phyloP scores from a whole-genome alignment of 805 yeast genomes.

The Candida namnaoensis region DNA sequence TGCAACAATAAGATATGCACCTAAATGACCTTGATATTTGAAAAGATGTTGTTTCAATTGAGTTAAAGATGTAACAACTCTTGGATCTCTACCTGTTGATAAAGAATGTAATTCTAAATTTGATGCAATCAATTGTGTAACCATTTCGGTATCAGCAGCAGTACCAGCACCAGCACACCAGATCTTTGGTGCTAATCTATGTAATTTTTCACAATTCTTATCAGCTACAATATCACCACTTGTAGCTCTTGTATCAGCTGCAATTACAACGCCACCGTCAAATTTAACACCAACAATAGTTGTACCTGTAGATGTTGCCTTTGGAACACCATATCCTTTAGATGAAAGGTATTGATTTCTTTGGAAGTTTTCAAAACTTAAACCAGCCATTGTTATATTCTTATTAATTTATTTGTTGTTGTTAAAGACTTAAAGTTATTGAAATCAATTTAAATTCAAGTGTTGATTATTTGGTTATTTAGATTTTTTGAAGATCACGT shows the following conservation, averaged over 20 bases:
- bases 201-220: conserved; percentile 94
- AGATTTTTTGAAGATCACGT: no score
- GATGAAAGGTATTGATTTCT: conserved; percentile 72
- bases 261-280: conserved; percentile 91
- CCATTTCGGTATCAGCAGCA: conserved; percentile 99
- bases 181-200: conserved; percentile 79
- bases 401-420: background rate
- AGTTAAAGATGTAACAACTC: conserved; percentile 90
- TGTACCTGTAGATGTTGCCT: conserved; percentile 97
- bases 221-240: conserved; percentile 96
- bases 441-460: background rate
- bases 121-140: conserved; percentile 85
- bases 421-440: background rate
- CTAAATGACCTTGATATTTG: conserved; percentile 95
- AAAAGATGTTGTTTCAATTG: conserved; percentile 91
- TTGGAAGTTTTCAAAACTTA: conserved; percentile 87
- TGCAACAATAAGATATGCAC: conserved; percentile 97
- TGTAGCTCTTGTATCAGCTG: conserved; percentile 98
- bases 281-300: conserved; percentile 96
- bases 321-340: conserved; percentile 71
- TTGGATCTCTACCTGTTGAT: conserved; percentile 77
- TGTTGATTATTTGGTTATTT: no score
- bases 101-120: conserved; percentile 86
- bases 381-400: conserved; percentile 60
- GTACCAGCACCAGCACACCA: conserved; percentile 99